Evolutionary conservation across 2,329 filamentous ascomycete genomes (phyloP).

Genomic region (Karstenula rhodostoma): DNA sequence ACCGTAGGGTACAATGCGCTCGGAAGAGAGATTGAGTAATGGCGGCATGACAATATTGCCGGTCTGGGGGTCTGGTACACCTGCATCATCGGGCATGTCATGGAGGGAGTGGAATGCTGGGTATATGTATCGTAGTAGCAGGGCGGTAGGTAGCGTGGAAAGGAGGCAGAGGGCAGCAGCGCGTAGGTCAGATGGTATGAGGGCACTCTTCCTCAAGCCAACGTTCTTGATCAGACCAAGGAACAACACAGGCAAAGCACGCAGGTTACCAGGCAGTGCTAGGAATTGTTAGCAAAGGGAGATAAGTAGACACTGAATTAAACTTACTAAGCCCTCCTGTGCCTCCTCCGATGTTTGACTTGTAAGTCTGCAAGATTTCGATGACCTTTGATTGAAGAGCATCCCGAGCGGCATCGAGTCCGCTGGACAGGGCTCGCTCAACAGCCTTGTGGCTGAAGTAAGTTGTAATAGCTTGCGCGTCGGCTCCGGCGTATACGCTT

Average conservation of each 20-base stretch:
- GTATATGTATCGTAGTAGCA: conserved; percentile 89
- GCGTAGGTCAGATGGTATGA: conserved; percentile 71
- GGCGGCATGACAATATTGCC: conserved; percentile 90
- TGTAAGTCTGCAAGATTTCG: conserved; percentile 92
- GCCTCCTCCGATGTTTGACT: conserved; percentile 95
- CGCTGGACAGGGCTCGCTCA: conserved; percentile 83
- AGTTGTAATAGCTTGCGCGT: conserved; percentile 89
- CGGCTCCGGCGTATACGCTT: conserved; percentile 92
- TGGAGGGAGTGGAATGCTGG: conserved; percentile 50
- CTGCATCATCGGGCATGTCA: conserved; percentile 95
- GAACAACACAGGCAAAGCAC: conserved; percentile 88
- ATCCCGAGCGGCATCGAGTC: conserved; percentile 89
- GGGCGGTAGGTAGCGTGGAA: conserved; percentile 89
- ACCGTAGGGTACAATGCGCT: conserved; percentile 85
- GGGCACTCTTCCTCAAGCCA: conserved; percentile 50
- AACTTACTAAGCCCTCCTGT: conserved; percentile 70
- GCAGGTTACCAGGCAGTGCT: conserved; percentile 77
- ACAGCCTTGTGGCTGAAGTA: conserved; percentile 99
- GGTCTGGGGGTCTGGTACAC: conserved; percentile 82
- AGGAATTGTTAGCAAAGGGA: conserved; percentile 55
- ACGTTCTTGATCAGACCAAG: conserved; percentile 96
- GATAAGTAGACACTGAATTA: background rate
- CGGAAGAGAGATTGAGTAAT: conserved; percentile 84
- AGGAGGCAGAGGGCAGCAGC: conserved; percentile 91
- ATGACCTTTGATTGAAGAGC: conserved; percentile 89